These are phyloP conservation scores for Triticum dicoccoides DNA, from an alignment of 176 grass and related monocot genomes.

Conservation along the genomic window DNA sequence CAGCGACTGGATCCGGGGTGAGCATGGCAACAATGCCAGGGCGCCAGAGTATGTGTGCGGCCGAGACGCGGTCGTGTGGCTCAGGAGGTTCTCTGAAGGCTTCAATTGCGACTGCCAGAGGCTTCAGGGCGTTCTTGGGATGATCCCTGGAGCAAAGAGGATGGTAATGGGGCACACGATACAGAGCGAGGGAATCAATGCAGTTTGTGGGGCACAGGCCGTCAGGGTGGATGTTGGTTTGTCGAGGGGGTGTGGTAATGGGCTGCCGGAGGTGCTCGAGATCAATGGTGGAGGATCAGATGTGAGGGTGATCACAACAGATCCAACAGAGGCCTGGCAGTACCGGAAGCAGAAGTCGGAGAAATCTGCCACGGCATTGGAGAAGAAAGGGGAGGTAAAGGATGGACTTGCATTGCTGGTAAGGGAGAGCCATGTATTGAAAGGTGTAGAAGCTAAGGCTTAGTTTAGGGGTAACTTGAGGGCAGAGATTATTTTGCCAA, in stretches of 20 bases:
- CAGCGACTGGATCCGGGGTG: slow-evolving; percentile 68
- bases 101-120: slow-evolving; percentile 66
- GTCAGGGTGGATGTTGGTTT: slow-evolving; percentile 81
- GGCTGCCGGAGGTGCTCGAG: slow-evolving; percentile 84
- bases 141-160: slow-evolving; percentile 81
- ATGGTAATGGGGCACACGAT: slow-evolving; percentile 98
- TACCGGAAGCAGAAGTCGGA: slow-evolving; percentile 34
- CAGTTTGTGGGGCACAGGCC: slow-evolving; percentile 59
- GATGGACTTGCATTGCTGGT: slow-evolving; percentile 76
- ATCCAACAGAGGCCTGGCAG: slow-evolving; percentile 43
- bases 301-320: slow-evolving; percentile 66
- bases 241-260: slow-evolving; percentile 71
- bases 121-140: slow-evolving; percentile 56
- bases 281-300: slow-evolving; percentile 52
- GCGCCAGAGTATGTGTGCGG: slow-evolving; percentile 51
- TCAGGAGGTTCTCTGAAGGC: slow-evolving; percentile 73
- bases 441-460: slow-evolving; percentile 72
- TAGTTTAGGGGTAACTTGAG: slow-evolving; percentile 27
- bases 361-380: background rate
- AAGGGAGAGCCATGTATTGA: slow-evolving; percentile 51
- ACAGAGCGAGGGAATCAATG: slow-evolving; percentile 76
- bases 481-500: background rate
- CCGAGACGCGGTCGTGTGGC: slow-evolving; percentile 74
- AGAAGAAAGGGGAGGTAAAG: slow-evolving; percentile 43
- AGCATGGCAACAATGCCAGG: slow-evolving; percentile 9